A percentile compares a stretch with the other conserved stretches of the same genome.
Evolutionary conservation across 768 basidiomycete species (phyloP).

Genomic region (Trametes sanguinea): DNA sequence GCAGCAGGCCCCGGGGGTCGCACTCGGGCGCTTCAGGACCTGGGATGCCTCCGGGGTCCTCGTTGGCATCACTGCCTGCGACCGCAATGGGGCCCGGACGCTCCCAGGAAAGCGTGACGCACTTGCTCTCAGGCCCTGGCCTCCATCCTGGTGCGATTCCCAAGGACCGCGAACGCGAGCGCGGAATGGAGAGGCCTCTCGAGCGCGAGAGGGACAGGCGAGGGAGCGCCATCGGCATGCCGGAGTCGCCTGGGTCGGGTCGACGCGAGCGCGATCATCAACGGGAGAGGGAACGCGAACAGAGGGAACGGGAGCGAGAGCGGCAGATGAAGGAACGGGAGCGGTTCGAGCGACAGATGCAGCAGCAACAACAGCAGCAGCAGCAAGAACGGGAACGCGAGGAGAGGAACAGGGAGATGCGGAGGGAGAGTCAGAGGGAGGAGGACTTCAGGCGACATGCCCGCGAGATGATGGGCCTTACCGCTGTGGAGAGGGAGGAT

Average conservation of each 20-base stretch:
- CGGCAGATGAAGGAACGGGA: constrained; percentile 20
- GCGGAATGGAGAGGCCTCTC: constrained; percentile 28
- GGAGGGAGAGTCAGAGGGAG: constrained; percentile 12
- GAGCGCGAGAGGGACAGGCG: constrained; percentile 25
- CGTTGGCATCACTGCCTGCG: constrained; percentile 12
- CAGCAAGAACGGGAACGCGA: constrained; percentile 24
- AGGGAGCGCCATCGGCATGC: constrained; percentile 21
- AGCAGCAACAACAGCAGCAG: constrained; percentile 22
- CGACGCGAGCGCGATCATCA: constrained; percentile 23
- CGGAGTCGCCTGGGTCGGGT: constrained; percentile 23
- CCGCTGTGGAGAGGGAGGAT: constrained; percentile 20
- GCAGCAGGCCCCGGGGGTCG: constrained; percentile 10
- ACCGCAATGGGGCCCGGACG: constrained; percentile 14
- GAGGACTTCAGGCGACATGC: constrained; percentile 17
- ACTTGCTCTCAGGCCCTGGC: constrained; percentile 23
- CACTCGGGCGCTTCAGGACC: constrained; percentile 9
- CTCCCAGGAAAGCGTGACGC: constrained; percentile 13
- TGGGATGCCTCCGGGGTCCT: constrained; percentile 19
- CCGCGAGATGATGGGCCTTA: constrained; percentile 16
- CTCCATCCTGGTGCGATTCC: constrained; percentile 11
- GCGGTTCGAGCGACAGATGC: constrained; percentile 17
- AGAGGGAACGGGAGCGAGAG: constrained; percentile 31
- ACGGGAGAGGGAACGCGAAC: constrained; percentile 33
- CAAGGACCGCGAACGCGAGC: constrained; percentile 22
- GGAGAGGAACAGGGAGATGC: constrained; percentile 22